phyloP scores from a whole-genome alignment of 2,329 filamentous ascomycete genomes.

The Alternaria sp. region DNA sequence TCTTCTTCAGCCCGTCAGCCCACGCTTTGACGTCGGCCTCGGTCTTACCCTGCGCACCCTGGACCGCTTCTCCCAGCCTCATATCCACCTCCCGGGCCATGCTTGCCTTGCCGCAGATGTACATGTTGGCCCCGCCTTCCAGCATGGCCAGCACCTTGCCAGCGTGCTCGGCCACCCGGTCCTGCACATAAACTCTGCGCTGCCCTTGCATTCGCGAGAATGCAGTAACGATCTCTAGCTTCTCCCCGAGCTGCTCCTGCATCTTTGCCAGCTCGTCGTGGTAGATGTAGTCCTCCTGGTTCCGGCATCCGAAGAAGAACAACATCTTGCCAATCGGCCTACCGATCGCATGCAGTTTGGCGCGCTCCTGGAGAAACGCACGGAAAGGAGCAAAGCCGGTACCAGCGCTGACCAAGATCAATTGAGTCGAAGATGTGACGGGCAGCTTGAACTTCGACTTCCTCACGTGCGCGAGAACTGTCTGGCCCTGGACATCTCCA shows the following conservation, averaged over 20 bases:
- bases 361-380: conserved; percentile 44
- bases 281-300: conserved; percentile 44
- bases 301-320: conserved; percentile 44
- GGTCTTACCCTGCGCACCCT: conserved; percentile 44
- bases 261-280: conserved; percentile 31
- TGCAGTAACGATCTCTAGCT: conserved; percentile 32
- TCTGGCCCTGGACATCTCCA: conserved; percentile 24
- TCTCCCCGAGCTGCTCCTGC: conserved; percentile 26
- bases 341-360: conserved; percentile 39
- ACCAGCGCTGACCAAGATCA: conserved; percentile 53
- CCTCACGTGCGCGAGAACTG: conserved; percentile 50
- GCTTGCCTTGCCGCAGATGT: conserved; percentile 48
- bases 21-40: conserved; percentile 54
- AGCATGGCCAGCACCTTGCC: conserved; percentile 43
- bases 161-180: conserved; percentile 42
- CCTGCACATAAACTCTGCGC: conserved; percentile 48
- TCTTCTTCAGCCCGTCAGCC: conserved; percentile 57
- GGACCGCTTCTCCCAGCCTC: conserved; percentile 49
- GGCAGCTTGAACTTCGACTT: conserved; percentile 57
- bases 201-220: conserved; percentile 26
- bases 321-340: conserved; percentile 38
- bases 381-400: conserved; percentile 46
- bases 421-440: conserved; percentile 49
- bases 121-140: conserved; percentile 49
- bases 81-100: conserved; percentile 54